Conservation (phyloP, 306 rosid species). For the Bauhinia variegata region DNA sequence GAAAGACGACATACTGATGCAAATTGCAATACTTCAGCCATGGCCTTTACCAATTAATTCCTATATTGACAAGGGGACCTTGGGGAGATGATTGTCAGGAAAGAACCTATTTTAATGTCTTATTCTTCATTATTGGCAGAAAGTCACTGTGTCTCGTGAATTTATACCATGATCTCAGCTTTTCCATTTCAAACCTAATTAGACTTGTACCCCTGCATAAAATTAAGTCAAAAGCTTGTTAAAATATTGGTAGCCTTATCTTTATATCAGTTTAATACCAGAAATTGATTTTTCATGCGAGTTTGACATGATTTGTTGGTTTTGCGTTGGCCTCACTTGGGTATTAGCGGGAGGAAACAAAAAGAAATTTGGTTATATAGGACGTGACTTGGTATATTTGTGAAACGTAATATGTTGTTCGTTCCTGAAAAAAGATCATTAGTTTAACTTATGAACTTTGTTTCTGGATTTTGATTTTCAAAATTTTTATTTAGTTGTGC, state of each 20-base stretch:
- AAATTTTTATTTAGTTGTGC: slow-evolving; percentile 30
- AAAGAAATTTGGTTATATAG: slow-evolving; percentile 1
- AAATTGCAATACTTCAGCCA: slow-evolving; percentile 15
- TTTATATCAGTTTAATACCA: not conserved
- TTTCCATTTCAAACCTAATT: slow-evolving; percentile 7
- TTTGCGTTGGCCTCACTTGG: slow-evolving; percentile 26
- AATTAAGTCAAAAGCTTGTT: slow-evolving; percentile 18
- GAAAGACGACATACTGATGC: slow-evolving; percentile 8
- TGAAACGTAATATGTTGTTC: not conserved
- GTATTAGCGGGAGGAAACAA: not conserved
- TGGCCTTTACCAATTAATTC: slow-evolving; percentile 22
- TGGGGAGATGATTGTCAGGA: not conserved
- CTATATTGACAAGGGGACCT: slow-evolving; percentile 4
- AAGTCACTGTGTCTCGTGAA: slow-evolving; percentile 13
- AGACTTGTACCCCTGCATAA: not conserved
- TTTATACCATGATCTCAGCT: slow-evolving; percentile 3
- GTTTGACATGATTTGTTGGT: slow-evolving; percentile 3
- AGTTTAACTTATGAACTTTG: slow-evolving; percentile 8
- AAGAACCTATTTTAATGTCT: too few relatives aligned
- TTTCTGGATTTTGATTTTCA: not conserved
- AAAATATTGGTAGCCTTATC: not conserved
- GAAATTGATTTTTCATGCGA: slow-evolving; percentile 12
- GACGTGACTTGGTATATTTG: not conserved
- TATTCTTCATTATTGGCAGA: not conserved
- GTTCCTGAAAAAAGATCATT: not conserved